These are phyloP conservation scores for Suillus ampliporus DNA, from an alignment of 768 basidiomycete genomes.

Conservation along the genomic window DNA sequence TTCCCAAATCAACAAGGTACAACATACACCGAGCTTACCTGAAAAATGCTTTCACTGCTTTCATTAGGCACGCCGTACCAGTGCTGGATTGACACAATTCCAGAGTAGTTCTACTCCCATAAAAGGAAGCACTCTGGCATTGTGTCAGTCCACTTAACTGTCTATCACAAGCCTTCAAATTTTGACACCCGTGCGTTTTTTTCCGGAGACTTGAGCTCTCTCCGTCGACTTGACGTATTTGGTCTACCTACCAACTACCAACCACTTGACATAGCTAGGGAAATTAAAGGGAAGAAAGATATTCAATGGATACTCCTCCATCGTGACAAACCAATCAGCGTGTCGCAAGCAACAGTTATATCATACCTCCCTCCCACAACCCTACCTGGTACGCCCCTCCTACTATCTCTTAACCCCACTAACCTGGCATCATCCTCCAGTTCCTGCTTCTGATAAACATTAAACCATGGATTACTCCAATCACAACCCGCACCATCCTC, in stretches of 20 bases:
- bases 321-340: conserved; percentile 2
- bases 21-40: conserved; percentile 11
- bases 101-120: too few relatives aligned
- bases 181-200: not conserved
- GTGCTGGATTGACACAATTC: not conserved
- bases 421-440: conserved; percentile 5
- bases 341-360: conserved; percentile 4
- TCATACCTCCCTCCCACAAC: not conserved
- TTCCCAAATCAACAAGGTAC: conserved; percentile 26
- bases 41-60: too few relatives aligned
- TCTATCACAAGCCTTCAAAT: not conserved
- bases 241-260: not conserved
- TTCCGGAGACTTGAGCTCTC: not conserved
- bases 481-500: not conserved
- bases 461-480: not conserved
- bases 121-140: not conserved
- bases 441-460: not conserved
- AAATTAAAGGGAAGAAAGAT: not conserved
- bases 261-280: not conserved
- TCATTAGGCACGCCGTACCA: too few relatives aligned
- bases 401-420: not conserved
- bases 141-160: not conserved
- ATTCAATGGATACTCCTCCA: conserved; percentile 5
- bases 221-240: not conserved
- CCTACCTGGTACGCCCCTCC: not conserved